phyloP scores from a whole-genome alignment of 2,329 filamentous ascomycete species.

The Apiospora saccharicola region DNA sequence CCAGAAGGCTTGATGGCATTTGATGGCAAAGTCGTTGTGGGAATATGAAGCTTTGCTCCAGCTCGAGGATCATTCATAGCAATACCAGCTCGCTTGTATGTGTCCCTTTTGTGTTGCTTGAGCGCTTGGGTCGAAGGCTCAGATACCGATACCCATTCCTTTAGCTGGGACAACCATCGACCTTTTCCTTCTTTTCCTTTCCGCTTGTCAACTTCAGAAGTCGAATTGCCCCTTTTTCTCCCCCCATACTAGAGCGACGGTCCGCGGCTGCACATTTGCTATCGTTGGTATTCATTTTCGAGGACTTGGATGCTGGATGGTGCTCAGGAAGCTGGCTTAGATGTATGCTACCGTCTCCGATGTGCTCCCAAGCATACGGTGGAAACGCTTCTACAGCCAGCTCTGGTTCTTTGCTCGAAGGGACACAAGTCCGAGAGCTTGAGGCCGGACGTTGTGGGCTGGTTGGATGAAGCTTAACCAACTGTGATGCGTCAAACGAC shows the following conservation, averaged over 20 bases:
- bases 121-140: constrained; percentile 60
- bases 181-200: constrained; percentile 41
- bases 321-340: not conserved
- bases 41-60: constrained; percentile 54
- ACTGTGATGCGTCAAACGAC: constrained; percentile 37
- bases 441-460: constrained; percentile 10
- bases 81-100: constrained; percentile 54
- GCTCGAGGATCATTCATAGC: constrained; percentile 52
- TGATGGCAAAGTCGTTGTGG: constrained; percentile 53
- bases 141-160: constrained; percentile 56
- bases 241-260: constrained; percentile 12
- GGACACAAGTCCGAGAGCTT: constrained; percentile 20
- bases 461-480: constrained; percentile 29
- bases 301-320: not conserved
- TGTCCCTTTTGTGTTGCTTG: constrained; percentile 53
- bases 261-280: constrained; percentile 8
- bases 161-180: constrained; percentile 53
- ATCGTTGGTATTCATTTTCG: constrained; percentile 27
- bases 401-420: not conserved
- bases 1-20: constrained; percentile 55
- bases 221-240: constrained; percentile 26
- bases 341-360: not conserved
- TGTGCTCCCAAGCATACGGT: not conserved
- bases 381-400: not conserved
- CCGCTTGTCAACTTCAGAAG: constrained; percentile 32